Conservation (phyloP, 2,329 filamentous ascomycete genomes). For the Pseudonectria buxi region DNA sequence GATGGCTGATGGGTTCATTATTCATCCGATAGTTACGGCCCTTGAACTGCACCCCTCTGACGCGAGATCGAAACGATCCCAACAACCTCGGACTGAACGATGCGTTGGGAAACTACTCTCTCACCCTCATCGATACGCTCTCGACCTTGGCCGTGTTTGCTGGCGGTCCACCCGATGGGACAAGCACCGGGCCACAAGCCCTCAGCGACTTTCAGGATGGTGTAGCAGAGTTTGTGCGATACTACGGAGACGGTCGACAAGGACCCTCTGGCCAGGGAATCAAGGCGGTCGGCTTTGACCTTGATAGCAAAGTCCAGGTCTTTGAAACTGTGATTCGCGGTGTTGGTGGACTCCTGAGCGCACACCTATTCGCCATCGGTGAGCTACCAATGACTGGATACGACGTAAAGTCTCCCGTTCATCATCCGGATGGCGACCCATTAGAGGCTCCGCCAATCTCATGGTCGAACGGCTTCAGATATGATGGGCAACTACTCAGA, state of each 20-base stretch:
- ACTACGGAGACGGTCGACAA: constrained; percentile 79
- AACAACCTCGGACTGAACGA: constrained; percentile 85
- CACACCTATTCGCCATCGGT: constrained; percentile 86
- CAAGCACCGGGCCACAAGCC: constrained; percentile 39
- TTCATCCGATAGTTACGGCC: constrained; percentile 60
- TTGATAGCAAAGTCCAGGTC: constrained; percentile 97
- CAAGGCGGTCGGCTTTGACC: constrained; percentile 75
- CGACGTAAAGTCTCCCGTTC: constrained; percentile 36
- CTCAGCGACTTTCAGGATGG: constrained; percentile 73
- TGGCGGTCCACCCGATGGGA: constrained; percentile 51
- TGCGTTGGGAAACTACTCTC: constrained; percentile 91
- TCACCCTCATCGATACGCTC: constrained; percentile 91
- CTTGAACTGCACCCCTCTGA: constrained; percentile 75
- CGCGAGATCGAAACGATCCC: constrained; percentile 73
- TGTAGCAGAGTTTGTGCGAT: constrained; percentile 64
- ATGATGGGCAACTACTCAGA: constrained; percentile 85
- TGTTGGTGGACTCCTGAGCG: constrained; percentile 82
- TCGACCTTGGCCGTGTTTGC: constrained; percentile 91
- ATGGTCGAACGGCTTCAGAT: constrained; percentile 73
- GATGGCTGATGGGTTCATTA: constrained; percentile 13
- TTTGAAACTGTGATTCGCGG: constrained; percentile 97
- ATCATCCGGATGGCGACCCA: constrained; percentile 29
- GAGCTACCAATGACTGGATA: constrained; percentile 84
- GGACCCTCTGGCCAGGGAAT: constrained; percentile 63
- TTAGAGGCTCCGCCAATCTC: constrained; percentile 49